Base-by-base conservation (phyloP, 73 alveolate genomes). In the Paramecium primaurelia region DNA sequence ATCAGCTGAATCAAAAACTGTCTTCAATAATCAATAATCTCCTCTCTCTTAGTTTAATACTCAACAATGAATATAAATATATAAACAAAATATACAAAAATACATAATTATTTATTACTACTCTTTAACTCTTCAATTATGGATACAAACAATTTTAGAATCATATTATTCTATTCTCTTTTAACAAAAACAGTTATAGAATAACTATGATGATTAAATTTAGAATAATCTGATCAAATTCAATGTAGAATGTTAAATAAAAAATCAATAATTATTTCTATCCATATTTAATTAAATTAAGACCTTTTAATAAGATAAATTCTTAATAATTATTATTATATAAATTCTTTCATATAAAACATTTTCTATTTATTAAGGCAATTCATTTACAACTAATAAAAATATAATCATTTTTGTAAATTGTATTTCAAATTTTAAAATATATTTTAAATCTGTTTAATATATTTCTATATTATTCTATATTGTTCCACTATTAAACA, bases 41-140 rank as follows among this genome's bases (percentile, higher is more conserved):
- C 68, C 59, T 73, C 59, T 73, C 87, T 34, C 87, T 73, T 73
- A 73, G 87, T 73, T 73, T 73, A 40, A 73, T 73, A 64, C 84
- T 64, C 51, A 64, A 34, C 84, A 64, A 64, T 64, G 84, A 64
- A 32, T 64, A 64, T 64, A 64, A 64, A 64, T 54, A 54, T 18
- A 54, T 54, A 54, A 54, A 54, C 69, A 54, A 16, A 0, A 18
- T 54, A 54, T 54, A 54, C 59, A 54, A 54, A 54, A 54, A 18
- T 54, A 54, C 30, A 54, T 54, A 54, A 54, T 18, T 36, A n/a
- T n/a, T 18, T 34, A 54, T 18, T 18, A 1, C 32, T 4, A 54
- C 14, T 54, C 32, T n/a, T 49, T 4, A 49, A n/a, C 60, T 49
- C 28, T 16, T n/a, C 60, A 49, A 12, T 4, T 40, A 49, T 16